Evolutionary conservation across 169 alveolate species (phyloP), one percentile per base, ranked within the genome.

Genomic region (Plasmodium vinckei): DNA sequence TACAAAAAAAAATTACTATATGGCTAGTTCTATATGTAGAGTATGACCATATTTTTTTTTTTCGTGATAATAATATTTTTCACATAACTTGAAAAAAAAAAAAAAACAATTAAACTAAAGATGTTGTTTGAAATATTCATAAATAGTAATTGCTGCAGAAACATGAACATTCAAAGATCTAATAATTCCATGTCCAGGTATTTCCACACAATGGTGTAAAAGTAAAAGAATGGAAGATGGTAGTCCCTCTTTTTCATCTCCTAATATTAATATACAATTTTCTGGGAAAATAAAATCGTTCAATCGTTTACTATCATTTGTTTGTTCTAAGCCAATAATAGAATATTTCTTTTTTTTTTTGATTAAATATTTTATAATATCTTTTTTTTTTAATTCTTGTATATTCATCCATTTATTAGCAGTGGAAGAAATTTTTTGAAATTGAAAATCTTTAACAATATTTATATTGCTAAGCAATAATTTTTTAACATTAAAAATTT

Each of bases 161-260:
- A 96, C 99, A 82, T 97, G 99, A 39, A 97, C 99, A 84, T 97
- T 97, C n/a, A 97, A 93, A n/a, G 97, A 95, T 54, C 98, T 91
- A 0, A 96, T 94, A 61, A 96, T 77, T n/a, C 98, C 98, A 77
- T 93, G 94, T 63, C 96, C 97, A 13, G 98, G 98, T n/a, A 97
- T 97, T 73, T 96, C 98, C 19, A 96, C 88, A 84, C 99, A 97
- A 61, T 93, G 86, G 89, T 97, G 98, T 9, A 95, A 70, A n/a
- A 95, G 84, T 21, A 94, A 86, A 46, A 95, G 87, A 59, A 96
- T 91, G 46, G 95, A 94, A 19, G 96, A 92, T 9, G 98, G 99
- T 60, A 97, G 88, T n/a, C 98, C 99, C 73, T 96, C 98, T 70
- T 97, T 96, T 94, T 97, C 99, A 25, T 95, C 97, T 1, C 99